These are phyloP conservation scores for Fraxinus anomala DNA, from an alignment of 257 asterid genomes.

Conservation along the genomic window DNA sequence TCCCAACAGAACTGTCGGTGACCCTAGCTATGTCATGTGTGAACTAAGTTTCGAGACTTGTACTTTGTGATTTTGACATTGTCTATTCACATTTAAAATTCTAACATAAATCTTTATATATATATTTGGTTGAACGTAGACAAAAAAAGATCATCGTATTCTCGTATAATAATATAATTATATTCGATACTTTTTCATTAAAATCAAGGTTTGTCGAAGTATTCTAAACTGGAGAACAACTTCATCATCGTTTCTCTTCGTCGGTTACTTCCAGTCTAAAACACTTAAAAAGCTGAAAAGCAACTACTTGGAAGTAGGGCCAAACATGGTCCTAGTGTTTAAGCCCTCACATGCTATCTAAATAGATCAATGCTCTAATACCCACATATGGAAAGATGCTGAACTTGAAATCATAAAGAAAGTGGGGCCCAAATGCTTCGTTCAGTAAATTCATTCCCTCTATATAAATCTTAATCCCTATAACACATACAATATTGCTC, in stretches of 20 bases:
- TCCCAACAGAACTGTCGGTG: not conserved
- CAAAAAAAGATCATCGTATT: not conserved
- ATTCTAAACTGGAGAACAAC: too few species aligned
- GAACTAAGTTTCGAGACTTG: too few species aligned
- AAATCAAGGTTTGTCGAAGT: not conserved
- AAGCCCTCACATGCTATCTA: not conserved
- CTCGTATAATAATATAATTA: not conserved
- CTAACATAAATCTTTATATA: too few species aligned
- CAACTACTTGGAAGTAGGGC: too few species aligned
- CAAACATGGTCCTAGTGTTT: too few species aligned
- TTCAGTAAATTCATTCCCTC: conserved; percentile 23
- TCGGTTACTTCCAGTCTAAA: conserved; percentile 8
- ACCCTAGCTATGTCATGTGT: not conserved
- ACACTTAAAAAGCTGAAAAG: not conserved
- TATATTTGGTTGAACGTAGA: too few species aligned
- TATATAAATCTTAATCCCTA: conserved; percentile 31
- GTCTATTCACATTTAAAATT: too few species aligned
- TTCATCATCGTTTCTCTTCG: too few species aligned
- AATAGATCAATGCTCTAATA: conserved; percentile 15
- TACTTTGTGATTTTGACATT: too few species aligned
- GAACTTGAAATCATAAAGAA: conserved; percentile 24
- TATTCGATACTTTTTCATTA: not conserved
- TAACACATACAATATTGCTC: not conserved
- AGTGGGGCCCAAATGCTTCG: conserved; percentile 43
- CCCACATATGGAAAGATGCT: conserved; percentile 21